Base-by-base conservation (phyloP, 192 early-diverging fungal species). In the Phlyctochytrium planicorne region DNA sequence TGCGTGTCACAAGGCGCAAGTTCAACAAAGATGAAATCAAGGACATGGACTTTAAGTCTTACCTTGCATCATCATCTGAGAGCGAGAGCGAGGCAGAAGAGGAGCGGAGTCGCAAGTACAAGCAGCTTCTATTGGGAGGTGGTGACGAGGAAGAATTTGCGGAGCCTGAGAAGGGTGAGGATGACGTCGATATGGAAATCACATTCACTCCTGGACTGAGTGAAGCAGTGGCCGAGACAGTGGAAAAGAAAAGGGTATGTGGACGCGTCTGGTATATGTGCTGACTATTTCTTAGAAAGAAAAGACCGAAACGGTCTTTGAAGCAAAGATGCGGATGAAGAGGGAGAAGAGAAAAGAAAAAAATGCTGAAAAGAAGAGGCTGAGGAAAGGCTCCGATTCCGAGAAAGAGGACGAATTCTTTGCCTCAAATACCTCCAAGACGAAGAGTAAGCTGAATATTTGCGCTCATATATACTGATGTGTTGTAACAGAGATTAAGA, bases 181-280 rank as follows among this genome's bases (percentile, higher is more conserved):
- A 90, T 86, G 90, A 61, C 35, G 69, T 86, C 30, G 93, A 94
- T 29, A 87, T 96, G 92, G 93, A 98, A 75, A 96, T 98, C 62
- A 95, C 95, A 14, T 98, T 98, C 69, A 84, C 90, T 17, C 94
- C 96, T 30, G 96, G 94, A 30, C 74, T 98, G 47, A 92, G 87
- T 66, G 91, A 93, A 71, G 79, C 76, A 29, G 84, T 82, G 0
- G 83, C 84, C 0, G 80, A 82, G 3, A 63, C 81, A 34, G 66
- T 90, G 57, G 78, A 82, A 33, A 80, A 83, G 47, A 69, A 75
- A 36, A 62, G 75, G 36, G 72, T 80, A 34, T 59, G 59, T 66
- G 30, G n/a, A 1, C 53, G 24, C 23, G 2, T n/a, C 20, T 3
- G 2, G 25, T 25, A 23, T 64, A 0, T 14, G 23, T 63, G 34